Percentiles rank a stretch among this genome's conserved stretches.
These are phyloP conservation scores for Zelonia costaricensis DNA, from an alignment of 208 protist species.

Conservation along the genomic window DNA sequence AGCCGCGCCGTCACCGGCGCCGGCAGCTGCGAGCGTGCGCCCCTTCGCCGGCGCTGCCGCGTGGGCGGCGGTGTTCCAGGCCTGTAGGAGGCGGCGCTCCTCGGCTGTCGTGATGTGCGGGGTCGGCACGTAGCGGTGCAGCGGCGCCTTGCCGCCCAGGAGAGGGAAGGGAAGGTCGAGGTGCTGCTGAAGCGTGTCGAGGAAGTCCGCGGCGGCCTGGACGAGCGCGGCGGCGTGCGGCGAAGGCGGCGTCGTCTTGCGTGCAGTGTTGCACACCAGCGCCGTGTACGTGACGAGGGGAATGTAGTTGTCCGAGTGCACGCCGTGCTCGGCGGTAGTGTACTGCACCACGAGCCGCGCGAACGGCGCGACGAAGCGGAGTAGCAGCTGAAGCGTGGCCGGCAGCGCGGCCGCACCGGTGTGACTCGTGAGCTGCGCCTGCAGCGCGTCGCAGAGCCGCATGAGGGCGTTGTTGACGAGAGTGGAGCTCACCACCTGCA, in stretches of 20 bases:
- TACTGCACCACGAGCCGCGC: constrained; percentile 25
- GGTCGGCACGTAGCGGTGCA: constrained; percentile 42
- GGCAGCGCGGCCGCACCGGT: constrained; percentile 1
- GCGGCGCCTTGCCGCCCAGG: constrained; percentile 34
- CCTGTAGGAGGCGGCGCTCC: constrained; percentile 56
- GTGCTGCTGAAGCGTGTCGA: constrained; percentile 61
- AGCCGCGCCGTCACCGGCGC: constrained; percentile 12
- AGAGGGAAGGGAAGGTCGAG: constrained; percentile 77
- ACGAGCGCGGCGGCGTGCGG: constrained; percentile 25
- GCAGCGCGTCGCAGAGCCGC: constrained; percentile 11
- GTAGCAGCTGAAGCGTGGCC: constrained; percentile 21
- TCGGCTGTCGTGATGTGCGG: constrained; percentile 77
- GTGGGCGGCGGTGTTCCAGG: constrained; percentile 26
- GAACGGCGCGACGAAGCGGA: constrained; percentile 35
- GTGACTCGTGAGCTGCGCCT: not conserved
- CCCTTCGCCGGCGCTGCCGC: not conserved
- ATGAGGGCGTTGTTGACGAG: constrained; percentile 32
- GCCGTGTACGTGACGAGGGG: constrained; percentile 50
- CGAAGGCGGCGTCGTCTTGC: constrained; percentile 26
- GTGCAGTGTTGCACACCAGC: constrained; percentile 17
- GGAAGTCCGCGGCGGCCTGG: constrained; percentile 40
- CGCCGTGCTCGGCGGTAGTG: constrained; percentile 16
- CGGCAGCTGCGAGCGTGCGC: too few species aligned
- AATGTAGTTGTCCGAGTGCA: constrained; percentile 67
- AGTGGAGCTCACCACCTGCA: constrained; percentile 26